Evolutionary conservation across 2,329 filamentous ascomycete species (phyloP), one percentile per base, ranked within the genome.

Genomic region (Hypomyces perniciosus): DNA sequence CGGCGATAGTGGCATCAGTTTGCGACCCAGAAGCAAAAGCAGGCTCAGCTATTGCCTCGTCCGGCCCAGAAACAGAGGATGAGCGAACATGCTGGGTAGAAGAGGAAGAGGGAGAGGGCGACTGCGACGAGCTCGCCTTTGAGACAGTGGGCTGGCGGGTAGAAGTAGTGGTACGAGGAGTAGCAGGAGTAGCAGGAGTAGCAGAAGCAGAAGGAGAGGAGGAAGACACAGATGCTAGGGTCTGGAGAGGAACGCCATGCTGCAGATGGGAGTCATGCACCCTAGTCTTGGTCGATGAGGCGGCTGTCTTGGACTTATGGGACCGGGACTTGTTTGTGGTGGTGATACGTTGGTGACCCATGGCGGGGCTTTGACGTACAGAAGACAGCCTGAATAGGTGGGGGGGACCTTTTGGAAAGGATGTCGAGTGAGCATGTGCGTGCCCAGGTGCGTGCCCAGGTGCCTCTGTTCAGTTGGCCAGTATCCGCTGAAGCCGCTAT

Each of bases 171-270:
- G 28, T 20, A 20, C n/a, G 35, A 29, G 44, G 33, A 6, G 46
- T 12, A 44, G 45, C 20, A 39, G 44, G 20, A 12, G n/a, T n/a
- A n/a, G n/a, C n/a, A n/a, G n/a, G 42, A 13, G 13, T 43, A 10
- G 41, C 12, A 31, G 50, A 40, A 28, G 51, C 20, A 13, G 45
- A 48, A 39, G 29, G 49, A 38, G 44, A 46, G 31, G 56, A 47
- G 30, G 52, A 28, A 43, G 56, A 49, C 46, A 40, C 43, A 51
- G 59, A 55, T 54, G 59, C 59, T 57, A 68, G 63, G 58, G 61
- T 62, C 54, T 63, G 62, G 48, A 67, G 65, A 51, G 62, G 58
- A 46, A 67, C 64, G 55, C 59, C 61, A 51, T 61, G 61, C 50
- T 55, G 62, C 56, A 57, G 51, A 53, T 58, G 56, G 50, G 62